Conservation (phyloP, 257 asterid species). For the Verbascum thapsus region DNA sequence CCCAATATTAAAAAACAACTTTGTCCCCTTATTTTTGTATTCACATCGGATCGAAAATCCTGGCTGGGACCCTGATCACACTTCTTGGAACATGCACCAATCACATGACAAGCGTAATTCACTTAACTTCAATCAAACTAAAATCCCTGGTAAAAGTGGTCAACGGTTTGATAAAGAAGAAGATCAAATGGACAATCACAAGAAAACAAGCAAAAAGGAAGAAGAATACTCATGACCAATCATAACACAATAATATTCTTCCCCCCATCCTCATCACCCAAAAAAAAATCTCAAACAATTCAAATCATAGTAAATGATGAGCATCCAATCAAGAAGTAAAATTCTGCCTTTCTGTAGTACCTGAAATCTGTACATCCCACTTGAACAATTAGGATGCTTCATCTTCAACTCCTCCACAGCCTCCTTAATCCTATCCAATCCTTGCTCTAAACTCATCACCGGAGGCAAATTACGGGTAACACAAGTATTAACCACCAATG, state of each 20-base stretch:
- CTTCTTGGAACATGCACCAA: neutral
- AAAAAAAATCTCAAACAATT: constrained; percentile 11
- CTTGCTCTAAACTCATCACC: constrained; percentile 75
- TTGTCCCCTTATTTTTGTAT: no score
- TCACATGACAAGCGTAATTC: neutral
- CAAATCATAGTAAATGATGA: constrained; percentile 12
- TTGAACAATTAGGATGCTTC: constrained; percentile 62
- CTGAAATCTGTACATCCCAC: constrained; percentile 89
- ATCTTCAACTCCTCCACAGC: constrained; percentile 67
- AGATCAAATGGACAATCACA: constrained; percentile 12
- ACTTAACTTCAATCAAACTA: no score
- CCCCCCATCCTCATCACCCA: no score
- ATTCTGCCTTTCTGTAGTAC: constrained; percentile 35
- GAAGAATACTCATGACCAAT: constrained; percentile 12
- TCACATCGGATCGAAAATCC: no score
- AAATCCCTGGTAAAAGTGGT: neutral
- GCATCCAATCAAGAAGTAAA: constrained; percentile 4
- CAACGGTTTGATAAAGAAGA: constrained; percentile 15
- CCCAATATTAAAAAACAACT: no score
- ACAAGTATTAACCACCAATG: constrained; percentile 79
- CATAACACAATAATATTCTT: constrained; percentile 13
- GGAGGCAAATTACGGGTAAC: constrained; percentile 75
- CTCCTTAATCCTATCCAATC: constrained; percentile 67
- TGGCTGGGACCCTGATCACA: no score
- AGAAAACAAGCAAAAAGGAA: constrained; percentile 7